Percentiles rank a stretch among this genome's conserved stretches.
phyloP scores from a whole-genome alignment of 2,329 filamentous ascomycete genomes.

The Parascedosporium putredinis region DNA sequence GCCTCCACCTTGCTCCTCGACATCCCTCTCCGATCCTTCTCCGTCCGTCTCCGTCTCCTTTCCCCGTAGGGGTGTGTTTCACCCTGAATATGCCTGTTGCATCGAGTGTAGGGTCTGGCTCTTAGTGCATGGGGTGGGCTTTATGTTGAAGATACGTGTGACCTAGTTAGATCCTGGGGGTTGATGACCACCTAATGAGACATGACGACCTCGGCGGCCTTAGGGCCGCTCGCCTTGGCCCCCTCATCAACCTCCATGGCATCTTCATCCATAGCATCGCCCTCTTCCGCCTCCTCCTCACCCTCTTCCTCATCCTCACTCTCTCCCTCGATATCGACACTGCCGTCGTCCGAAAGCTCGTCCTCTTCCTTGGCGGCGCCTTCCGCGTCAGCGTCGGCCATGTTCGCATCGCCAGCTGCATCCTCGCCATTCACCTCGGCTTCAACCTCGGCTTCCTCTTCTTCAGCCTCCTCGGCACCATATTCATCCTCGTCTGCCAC shows the following conservation, averaged over 20 bases:
- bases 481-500: slow-evolving; percentile 80
- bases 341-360: slow-evolving; percentile 61
- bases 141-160: too few species aligned
- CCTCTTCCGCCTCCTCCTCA: slow-evolving; percentile 38
- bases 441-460: slow-evolving; percentile 49
- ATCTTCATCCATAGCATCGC: slow-evolving; percentile 42
- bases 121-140: too few species aligned
- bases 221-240: slow-evolving; percentile 5
- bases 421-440: slow-evolving; percentile 40
- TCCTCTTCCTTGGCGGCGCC: slow-evolving; percentile 39
- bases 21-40: too few species aligned
- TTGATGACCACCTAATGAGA: slow-evolving; percentile 5
- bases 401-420: slow-evolving; percentile 58
- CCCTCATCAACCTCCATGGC: slow-evolving; percentile 16
- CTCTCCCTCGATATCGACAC: slow-evolving; percentile 70
- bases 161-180: background rate
- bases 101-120: too few species aligned
- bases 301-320: slow-evolving; percentile 63
- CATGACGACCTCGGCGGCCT: slow-evolving; percentile 7
- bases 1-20: too few species aligned
- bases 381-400: slow-evolving; percentile 59
- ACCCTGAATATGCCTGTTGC: background rate
- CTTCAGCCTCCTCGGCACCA: slow-evolving; percentile 78
- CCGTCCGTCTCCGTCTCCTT: too few species aligned
- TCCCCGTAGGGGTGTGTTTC: too few species aligned